Percentiles rank a stretch among this genome's conserved stretches.
Conservation (phyloP, 129 eudicot genomes). For the Flaveria linearis region DNA sequence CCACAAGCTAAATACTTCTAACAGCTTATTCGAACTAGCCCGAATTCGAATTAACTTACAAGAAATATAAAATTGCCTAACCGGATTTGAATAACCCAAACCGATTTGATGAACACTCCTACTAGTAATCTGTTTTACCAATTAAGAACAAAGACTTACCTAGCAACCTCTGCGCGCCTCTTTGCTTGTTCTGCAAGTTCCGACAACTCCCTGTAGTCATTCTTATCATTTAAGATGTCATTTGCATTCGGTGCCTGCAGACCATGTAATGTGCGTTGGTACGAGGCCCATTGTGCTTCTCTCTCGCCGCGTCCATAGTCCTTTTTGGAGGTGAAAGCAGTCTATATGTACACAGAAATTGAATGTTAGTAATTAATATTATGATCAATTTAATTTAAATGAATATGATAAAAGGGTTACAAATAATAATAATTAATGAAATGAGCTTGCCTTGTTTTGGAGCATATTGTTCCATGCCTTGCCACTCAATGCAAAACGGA, state of each 20-base stretch:
- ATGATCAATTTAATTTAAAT: neutral
- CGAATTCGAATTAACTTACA: no score
- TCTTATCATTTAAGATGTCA: conserved; percentile 32
- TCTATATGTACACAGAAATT: conserved; percentile 20
- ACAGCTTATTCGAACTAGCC: no score
- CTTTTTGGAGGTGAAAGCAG: conserved; percentile 52
- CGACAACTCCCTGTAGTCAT: conserved; percentile 34
- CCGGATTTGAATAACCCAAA: no score
- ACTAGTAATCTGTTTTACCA: neutral
- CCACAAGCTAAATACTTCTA: no score
- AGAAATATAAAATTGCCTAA: no score
- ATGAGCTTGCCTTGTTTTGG: conserved; percentile 51
- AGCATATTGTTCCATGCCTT: conserved; percentile 76
- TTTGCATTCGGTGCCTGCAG: conserved; percentile 38
- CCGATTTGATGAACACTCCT: no score
- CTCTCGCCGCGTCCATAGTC: conserved; percentile 52
- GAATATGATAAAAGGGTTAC: neutral
- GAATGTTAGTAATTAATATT: neutral
- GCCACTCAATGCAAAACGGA: conserved; percentile 67
- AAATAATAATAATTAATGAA: neutral
- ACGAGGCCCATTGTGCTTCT: conserved; percentile 54
- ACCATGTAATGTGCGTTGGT: conserved; percentile 53
- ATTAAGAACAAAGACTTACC: conserved; percentile 31
- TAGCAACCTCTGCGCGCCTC: conserved; percentile 55
- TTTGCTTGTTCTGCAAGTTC: conserved; percentile 53